phyloP scores from a whole-genome alignment of 2,329 filamentous ascomycete species.

The Sordariomycetes sp. region DNA sequence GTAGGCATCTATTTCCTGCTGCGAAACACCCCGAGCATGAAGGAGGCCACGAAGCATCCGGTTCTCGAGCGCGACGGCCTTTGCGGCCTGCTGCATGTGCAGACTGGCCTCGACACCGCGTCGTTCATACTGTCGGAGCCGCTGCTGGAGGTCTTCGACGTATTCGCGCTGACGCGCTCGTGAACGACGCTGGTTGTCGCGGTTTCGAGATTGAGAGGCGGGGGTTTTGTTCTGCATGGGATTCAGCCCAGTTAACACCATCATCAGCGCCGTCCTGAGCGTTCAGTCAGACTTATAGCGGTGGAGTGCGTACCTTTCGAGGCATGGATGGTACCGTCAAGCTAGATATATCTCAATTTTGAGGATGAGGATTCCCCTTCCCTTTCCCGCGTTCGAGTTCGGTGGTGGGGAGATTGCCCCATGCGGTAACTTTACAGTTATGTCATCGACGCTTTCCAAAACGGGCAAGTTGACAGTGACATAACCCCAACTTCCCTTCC shows the following conservation, averaged over 20 bases:
- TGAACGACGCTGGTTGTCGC: constrained; percentile 42
- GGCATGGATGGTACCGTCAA: background rate
- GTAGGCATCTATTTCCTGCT: constrained; percentile 26
- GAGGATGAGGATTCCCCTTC: no score
- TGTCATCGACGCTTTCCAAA: no score
- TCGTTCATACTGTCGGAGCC: constrained; percentile 34
- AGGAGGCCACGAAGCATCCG: constrained; percentile 30
- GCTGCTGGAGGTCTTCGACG: constrained; percentile 32
- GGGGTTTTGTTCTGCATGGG: background rate
- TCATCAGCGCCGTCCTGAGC: background rate
- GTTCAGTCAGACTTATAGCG: background rate
- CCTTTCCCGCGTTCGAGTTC: no score
- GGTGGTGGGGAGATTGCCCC: no score
- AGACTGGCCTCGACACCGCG: constrained; percentile 36
- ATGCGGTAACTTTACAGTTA: no score
- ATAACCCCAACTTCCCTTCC: no score
- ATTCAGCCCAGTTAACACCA: background rate
- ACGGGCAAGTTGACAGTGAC: no score
- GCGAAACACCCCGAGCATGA: constrained; percentile 23
- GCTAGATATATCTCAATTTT: background rate
- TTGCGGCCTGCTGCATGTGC: constrained; percentile 42
- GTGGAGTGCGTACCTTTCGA: background rate
- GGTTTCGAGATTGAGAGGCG: constrained; percentile 7
- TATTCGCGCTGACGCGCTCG: constrained; percentile 39
- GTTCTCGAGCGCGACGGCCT: constrained; percentile 37